Conservation (phyloP, 1,284 basidiomycete genomes). For the Cutaneotrichosporon daszewskae region DNA sequence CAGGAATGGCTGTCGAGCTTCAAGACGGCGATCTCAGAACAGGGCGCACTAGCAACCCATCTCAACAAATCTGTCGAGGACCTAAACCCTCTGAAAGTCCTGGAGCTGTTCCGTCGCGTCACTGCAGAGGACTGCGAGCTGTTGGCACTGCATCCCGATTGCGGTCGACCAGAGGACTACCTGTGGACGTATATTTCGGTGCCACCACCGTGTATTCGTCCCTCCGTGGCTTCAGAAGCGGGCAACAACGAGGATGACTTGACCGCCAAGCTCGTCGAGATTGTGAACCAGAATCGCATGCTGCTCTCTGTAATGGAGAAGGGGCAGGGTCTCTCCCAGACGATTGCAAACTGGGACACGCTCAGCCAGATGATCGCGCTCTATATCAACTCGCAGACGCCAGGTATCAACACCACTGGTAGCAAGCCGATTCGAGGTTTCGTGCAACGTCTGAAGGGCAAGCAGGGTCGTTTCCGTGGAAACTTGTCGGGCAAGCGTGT, state of each 20-base stretch:
- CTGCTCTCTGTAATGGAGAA: constrained; percentile 86
- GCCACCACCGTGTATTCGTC: constrained; percentile 94
- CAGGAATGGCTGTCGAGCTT: constrained; percentile 85
- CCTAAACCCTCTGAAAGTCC: constrained; percentile 86
- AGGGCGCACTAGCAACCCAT: constrained; percentile 79
- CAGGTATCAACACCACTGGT: constrained; percentile 75
- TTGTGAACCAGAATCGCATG: constrained; percentile 88
- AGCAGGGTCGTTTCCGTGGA: constrained; percentile 97
- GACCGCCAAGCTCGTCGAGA: constrained; percentile 95
- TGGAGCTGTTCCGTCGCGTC: constrained; percentile 89
- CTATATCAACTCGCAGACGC: constrained; percentile 98
- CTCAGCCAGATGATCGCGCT: constrained; percentile 90
- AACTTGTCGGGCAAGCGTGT: constrained; percentile 99
- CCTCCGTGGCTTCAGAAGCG: constrained; percentile 93
- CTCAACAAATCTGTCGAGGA: constrained; percentile 90
- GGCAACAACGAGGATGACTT: constrained; percentile 95
- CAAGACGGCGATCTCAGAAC: constrained; percentile 71
- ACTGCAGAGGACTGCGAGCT: constrained; percentile 97
- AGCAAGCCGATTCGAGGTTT: constrained; percentile 93
- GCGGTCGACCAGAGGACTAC: constrained; percentile 92
- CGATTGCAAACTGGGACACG: constrained; percentile 98
- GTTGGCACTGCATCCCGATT: constrained; percentile 79
- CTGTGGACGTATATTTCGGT: constrained; percentile 99
- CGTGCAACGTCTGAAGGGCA: constrained; percentile 96
- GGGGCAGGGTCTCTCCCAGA: constrained; percentile 78